phyloP scores from a whole-genome alignment of 1,139 yeast species.

The Barnettozyma hawaiiensis region DNA sequence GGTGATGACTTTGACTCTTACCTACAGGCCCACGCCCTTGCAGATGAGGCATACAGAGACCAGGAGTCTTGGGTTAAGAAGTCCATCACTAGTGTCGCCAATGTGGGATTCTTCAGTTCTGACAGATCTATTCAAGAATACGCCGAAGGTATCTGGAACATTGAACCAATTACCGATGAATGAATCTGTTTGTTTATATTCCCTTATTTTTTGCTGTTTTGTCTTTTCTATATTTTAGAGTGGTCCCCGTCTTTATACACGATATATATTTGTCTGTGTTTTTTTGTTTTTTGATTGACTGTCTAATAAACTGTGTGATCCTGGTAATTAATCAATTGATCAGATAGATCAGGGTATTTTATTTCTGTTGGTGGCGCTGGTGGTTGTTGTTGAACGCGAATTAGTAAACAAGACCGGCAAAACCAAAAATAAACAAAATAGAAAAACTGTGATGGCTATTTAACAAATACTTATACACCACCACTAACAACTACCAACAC shows the following conservation, averaged over 20 bases:
- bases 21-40: conserved; percentile 70
- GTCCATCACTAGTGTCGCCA: conserved; percentile 75
- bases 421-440: too few relatives aligned
- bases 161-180: conserved; percentile 53
- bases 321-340: too few relatives aligned
- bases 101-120: conserved; percentile 89
- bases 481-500: too few relatives aligned
- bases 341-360: too few relatives aligned
- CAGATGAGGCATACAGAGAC: conserved; percentile 66
- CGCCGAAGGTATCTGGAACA: conserved; percentile 90
- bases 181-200: conserved; percentile 1
- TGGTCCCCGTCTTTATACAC: neutral
- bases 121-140: conserved; percentile 91
- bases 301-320: too few relatives aligned
- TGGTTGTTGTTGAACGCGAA: too few relatives aligned
- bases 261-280: neutral
- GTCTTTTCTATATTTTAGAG: neutral
- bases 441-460: too few relatives aligned
- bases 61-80: conserved; percentile 72
- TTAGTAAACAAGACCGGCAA: too few relatives aligned
- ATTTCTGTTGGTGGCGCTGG: too few relatives aligned
- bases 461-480: too few relatives aligned
- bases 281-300: neutral
- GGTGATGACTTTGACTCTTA: conserved; percentile 86
- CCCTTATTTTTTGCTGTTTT: neutral